Evolutionary conservation across 2,329 filamentous ascomycete genomes (phyloP).

Genomic region (Ophiostoma sp.): DNA sequence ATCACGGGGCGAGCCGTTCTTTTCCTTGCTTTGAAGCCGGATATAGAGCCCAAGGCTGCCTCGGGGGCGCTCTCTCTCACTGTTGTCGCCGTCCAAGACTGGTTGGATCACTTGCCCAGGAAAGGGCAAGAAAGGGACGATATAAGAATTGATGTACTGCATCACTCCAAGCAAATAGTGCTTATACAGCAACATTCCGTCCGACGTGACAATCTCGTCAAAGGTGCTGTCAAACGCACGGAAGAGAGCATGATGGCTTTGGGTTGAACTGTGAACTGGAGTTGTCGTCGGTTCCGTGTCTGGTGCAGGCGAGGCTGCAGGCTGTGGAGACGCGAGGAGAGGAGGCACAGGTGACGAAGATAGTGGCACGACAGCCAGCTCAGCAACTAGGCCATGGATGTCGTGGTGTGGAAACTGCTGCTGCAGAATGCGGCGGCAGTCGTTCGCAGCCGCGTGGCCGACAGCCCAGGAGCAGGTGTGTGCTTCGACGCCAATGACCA

Average conservation of each 20-base stretch:
- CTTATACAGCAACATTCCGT: background rate
- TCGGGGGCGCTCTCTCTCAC: background rate
- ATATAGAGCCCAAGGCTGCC: background rate
- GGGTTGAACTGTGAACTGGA: background rate
- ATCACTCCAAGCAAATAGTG: background rate
- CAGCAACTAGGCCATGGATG: background rate
- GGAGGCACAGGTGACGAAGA: background rate
- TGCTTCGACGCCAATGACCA: background rate
- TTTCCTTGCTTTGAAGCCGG: background rate
- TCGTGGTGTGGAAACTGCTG: background rate
- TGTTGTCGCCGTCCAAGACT: background rate
- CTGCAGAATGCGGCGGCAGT: background rate
- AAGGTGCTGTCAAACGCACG: background rate
- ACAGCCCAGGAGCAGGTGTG: background rate
- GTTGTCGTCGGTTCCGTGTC: background rate
- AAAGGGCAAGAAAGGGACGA: background rate
- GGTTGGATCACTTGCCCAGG: background rate
- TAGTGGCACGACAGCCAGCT: background rate
- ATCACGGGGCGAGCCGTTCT: too few species aligned
- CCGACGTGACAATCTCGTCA: background rate
- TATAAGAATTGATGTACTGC: background rate
- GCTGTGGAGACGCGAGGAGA: too few species aligned
- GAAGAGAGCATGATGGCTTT: background rate
- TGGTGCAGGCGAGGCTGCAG: too few species aligned
- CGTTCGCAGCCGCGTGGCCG: background rate